These are phyloP conservation scores for Prunus salicina DNA, from an alignment of 306 rosid genomes.

Conservation along the genomic window DNA sequence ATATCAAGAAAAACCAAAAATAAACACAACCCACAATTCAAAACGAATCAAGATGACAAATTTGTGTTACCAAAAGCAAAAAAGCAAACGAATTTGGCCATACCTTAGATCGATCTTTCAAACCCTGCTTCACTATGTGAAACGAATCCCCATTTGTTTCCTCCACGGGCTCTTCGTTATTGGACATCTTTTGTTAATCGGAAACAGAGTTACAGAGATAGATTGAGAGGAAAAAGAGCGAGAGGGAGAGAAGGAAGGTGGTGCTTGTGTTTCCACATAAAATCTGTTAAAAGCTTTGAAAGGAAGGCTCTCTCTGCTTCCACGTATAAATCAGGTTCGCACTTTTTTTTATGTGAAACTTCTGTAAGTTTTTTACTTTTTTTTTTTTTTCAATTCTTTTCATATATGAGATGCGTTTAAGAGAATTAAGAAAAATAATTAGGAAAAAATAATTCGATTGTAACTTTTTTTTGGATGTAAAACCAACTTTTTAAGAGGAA, in stretches of 20 bases:
- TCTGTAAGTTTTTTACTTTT: too few species aligned
- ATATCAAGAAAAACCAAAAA: constrained; percentile 16
- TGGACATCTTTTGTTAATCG: constrained; percentile 41
- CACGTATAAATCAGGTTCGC: not conserved
- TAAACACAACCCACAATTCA: constrained; percentile 2
- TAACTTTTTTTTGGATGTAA: too few species aligned
- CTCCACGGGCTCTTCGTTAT: constrained; percentile 45
- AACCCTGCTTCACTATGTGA: constrained; percentile 40
- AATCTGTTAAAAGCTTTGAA: not conserved
- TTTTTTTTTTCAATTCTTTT: too few species aligned
- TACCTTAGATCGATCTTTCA: constrained; percentile 79
- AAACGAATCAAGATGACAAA: constrained; percentile 15
- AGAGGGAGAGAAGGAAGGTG: constrained; percentile 3
- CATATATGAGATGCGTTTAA: too few species aligned
- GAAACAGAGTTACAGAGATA: not conserved
- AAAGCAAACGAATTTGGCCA: not conserved
- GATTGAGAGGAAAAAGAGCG: not conserved
- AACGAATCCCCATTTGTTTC: constrained; percentile 44
- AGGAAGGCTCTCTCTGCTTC: not conserved
- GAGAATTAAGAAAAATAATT: too few species aligned
- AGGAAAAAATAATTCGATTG: too few species aligned
- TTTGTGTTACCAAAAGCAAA: not conserved
- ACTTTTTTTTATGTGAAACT: not conserved
- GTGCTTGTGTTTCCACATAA: not conserved
- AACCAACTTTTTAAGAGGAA: too few species aligned